Evolutionary conservation across 225 moss, liverwort and hornwort species (phyloP), one percentile per base, ranked within the genome.

Genomic region (Polytrichum commune): DNA sequence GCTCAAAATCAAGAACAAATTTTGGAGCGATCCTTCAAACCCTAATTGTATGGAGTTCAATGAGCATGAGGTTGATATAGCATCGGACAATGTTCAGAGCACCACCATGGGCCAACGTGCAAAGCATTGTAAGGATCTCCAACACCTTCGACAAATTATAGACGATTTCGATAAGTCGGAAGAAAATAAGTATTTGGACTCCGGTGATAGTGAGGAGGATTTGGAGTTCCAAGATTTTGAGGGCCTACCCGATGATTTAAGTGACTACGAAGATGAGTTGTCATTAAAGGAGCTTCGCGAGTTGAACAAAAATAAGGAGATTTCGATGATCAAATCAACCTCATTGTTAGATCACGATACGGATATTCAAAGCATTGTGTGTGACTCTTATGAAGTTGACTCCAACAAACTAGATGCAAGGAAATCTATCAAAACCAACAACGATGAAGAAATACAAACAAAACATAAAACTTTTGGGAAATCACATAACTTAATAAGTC

Each of bases 161-260:
- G 16, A 46, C 46, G 3, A 46, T 46, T 13, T 46, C 13, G 46
- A 46, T 46, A 16, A 13, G 3, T 16, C 3, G 1, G 3, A 16
- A 0, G 4, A 16, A 46, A 16, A 13, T 3, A 46, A 46, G 3
- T 46, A 13, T 4, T 46, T 27, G 18, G 62, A 63, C 18, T 8
- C 3, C 3, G 27, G 27, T 4, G 18, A 27, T 63, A 18, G 9
- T 13, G 27, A 63, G 9, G 62, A 63, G 27, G 62, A 63, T 63
- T 24, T 18, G 8, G 62, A 63, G 24, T 16, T 18, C 19, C 18
- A 24, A 27, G 8, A 74, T 23, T 71, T n/a, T 4, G 6, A 24
- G 0, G 7, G 0, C 1, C 53, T 63, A 7, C 72, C 0, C 0
- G 0, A 26, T 29, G 29, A 54, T n/a, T 54, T 53, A 10, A 65